A percentile compares a stretch with the other conserved stretches of the same genome.
These are phyloP conservation scores for Claviceps sorghi DNA, from an alignment of 2,329 filamentous ascomycete genomes.

Conservation along the genomic window DNA sequence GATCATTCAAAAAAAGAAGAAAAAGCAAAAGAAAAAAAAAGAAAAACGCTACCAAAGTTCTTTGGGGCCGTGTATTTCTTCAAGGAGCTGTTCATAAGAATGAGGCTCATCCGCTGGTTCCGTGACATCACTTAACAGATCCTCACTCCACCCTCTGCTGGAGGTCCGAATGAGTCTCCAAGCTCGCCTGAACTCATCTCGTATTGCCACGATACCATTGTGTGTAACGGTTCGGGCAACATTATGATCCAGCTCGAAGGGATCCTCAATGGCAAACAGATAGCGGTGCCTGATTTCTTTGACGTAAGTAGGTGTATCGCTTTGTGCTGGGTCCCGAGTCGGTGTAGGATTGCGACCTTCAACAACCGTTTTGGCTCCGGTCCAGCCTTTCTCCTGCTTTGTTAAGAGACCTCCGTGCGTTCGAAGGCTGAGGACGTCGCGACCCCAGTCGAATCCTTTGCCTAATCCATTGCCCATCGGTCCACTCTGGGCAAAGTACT, in stretches of 20 bases:
- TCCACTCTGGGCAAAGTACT: constrained; percentile 59
- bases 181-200: constrained; percentile 71
- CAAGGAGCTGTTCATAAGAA: constrained; percentile 15
- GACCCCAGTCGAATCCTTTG: constrained; percentile 64
- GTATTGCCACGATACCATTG: constrained; percentile 64
- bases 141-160: constrained; percentile 27
- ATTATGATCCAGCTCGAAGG: constrained; percentile 79
- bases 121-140: constrained; percentile 39
- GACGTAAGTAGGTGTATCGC: constrained; percentile 25
- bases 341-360: constrained; percentile 28
- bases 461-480: constrained; percentile 33
- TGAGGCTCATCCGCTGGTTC: constrained; percentile 11
- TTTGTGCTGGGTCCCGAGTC: constrained; percentile 1
- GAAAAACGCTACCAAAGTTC: constrained; percentile 1
- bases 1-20: background rate
- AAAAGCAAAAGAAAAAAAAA: too few species aligned
- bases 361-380: constrained; percentile 58
- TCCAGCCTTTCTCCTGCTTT: constrained; percentile 76
- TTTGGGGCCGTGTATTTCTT: constrained; percentile 20
- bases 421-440: constrained; percentile 65
- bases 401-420: constrained; percentile 53
- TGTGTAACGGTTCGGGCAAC: constrained; percentile 77
- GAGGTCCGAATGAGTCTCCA: constrained; percentile 52
- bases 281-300: constrained; percentile 69
- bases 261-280: constrained; percentile 81